Conservation (phyloP, 1,139 yeast species). For the Kazachstania sp. region DNA sequence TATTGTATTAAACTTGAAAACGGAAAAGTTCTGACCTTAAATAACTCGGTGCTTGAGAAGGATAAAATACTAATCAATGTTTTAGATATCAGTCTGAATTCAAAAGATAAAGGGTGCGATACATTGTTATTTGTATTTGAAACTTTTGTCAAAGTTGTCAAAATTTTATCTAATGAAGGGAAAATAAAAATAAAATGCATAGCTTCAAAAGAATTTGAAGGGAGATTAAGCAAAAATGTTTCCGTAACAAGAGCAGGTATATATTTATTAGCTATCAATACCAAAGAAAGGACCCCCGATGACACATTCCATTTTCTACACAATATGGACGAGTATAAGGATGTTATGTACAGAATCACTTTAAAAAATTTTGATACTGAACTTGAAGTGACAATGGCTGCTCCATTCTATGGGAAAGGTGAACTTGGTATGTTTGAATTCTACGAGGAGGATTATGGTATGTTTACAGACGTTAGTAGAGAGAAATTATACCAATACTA, state of each 20-base stretch:
- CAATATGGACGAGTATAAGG: not conserved
- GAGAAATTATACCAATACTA: not conserved
- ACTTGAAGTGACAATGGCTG: not conserved
- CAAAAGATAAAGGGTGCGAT: conserved; percentile 1
- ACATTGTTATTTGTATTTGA: conserved; percentile 11
- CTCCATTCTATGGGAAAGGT: not conserved
- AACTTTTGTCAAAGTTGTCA: conserved; percentile 11
- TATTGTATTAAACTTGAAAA: conserved; percentile 23
- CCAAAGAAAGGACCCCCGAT: not conserved
- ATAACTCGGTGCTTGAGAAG: conserved; percentile 9
- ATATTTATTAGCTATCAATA: not conserved
- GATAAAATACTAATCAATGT: conserved; percentile 8
- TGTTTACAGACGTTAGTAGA: not conserved
- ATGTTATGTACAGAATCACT: not conserved
- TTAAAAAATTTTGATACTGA: not conserved
- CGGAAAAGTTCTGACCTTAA: conserved; percentile 19
- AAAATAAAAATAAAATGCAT: conserved; percentile 9
- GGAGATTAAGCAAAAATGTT: conserved; percentile 7
- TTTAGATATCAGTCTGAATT: conserved; percentile 9
- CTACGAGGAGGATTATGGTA: not conserved
- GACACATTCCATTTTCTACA: not conserved
- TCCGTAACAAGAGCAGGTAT: conserved; percentile 5
- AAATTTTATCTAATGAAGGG: conserved; percentile 11
- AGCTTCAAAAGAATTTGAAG: conserved; percentile 3
- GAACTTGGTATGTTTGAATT: not conserved